Evolutionary conservation across 2,329 filamentous ascomycete species (phyloP).

Genomic region (Exophiala phaeomuriformis): DNA sequence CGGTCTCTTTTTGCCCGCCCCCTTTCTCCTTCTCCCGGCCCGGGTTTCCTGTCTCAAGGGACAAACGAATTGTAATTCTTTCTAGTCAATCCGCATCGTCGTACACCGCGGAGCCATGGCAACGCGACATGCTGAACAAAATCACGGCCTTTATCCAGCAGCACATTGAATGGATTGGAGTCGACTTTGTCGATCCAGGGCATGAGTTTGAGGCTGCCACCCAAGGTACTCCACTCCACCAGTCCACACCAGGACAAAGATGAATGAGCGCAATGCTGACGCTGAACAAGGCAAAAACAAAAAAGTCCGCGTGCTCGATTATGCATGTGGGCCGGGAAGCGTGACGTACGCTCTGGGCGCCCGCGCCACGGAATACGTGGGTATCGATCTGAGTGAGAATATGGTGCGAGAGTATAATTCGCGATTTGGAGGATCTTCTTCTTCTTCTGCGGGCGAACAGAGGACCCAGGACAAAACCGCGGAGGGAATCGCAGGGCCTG

Average conservation of each 20-base stretch:
- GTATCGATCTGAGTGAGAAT: conserved; percentile 62
- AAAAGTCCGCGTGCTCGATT: conserved; percentile 53
- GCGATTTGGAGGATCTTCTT: conserved; percentile 37
- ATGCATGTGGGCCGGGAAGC: conserved; percentile 66
- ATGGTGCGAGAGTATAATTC: conserved; percentile 65
- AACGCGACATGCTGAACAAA: conserved; percentile 23
- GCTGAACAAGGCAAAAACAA: neutral
- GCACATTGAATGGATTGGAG: conserved; percentile 24
- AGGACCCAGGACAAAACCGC: neutral
- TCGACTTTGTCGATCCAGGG: conserved; percentile 20
- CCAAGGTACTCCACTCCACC: neutral
- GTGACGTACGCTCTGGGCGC: conserved; percentile 47
- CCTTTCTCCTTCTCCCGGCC: neutral
- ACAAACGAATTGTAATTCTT: neutral
- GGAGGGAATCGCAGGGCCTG: no score
- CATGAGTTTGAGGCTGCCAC: conserved; percentile 9
- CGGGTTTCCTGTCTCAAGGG: neutral
- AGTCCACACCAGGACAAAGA: no score
- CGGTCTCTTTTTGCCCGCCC: neutral
- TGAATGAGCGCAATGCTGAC: neutral
- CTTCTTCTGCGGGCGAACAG: conserved; percentile 24
- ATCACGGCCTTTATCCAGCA: conserved; percentile 22
- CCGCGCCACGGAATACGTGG: conserved; percentile 56
- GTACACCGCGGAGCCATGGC: conserved; percentile 24
- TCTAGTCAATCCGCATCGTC: conserved; percentile 20